Base-by-base conservation (phyloP, 2,329 filamentous ascomycete genomes). In the Xylariaceae sp. region DNA sequence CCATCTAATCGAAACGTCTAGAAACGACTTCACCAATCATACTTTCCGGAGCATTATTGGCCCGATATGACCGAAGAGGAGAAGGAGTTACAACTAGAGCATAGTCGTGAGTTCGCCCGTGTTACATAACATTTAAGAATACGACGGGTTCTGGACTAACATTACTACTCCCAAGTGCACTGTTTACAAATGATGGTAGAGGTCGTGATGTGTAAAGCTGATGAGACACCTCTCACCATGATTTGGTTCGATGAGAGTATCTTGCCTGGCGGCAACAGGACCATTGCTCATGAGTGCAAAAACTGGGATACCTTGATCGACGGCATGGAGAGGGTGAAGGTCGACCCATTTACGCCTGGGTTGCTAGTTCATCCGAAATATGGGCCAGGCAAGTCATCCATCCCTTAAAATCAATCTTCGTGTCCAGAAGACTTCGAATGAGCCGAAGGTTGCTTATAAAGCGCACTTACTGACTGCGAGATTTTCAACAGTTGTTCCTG, bases 21-120 rank as follows among this genome's bases (percentile, higher is more conserved):
- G 55, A 57, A 55, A 55, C 53, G 55, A 8, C 51, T 57, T 16
- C 55, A 57, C 44, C 55, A 57, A 42, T 54, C 53, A 3, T 55
- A 55, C 23, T 57, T 55, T n/a, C 53, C 53, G 3, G 53, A 57
- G 5, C 27, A 47, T 19, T 57, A 57, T 33, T 57, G 46, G 41
- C 53, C 55, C 1, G 44, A 57, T 29, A 55, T 57, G 55, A 55
- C 55, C 22, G 50, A 54, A 33, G 49, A 55, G 11, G 55, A 57
- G 17, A 46, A 54, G 27, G 53, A 55, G 27, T 29, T 57, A 5
- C 55, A 54, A 33, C 40, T 54, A 12, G 53, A 55, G 35, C 55
- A 57, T 40, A 57, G 48, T 25, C 20, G 53, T 57, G 44, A 49
- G 51, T 48, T 27, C 16, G 5, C 21, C 16, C 25, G 21, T 16